Evolutionary conservation across 441 rosid species (phyloP).

Genomic region (Croton setiger): DNA sequence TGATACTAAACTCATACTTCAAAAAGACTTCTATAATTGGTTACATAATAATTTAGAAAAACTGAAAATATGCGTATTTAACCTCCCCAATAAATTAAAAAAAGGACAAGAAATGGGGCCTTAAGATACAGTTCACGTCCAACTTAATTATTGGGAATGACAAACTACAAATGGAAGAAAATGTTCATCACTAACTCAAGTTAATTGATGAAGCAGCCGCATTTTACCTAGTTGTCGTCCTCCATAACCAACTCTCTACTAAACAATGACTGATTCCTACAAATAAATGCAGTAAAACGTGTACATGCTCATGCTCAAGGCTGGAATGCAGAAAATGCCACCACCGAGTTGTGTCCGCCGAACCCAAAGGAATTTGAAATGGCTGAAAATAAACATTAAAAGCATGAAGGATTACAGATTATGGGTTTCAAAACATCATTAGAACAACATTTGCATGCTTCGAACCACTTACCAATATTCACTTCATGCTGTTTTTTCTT

Average conservation of each 20-base stretch:
- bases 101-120: not conserved
- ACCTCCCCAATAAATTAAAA: not conserved
- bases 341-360: conserved; percentile 97
- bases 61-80: not conserved
- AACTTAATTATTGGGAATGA: conserved; percentile 13
- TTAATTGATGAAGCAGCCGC: conserved; percentile 23
- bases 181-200: conserved; percentile 15
- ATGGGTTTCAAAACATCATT: too few relatives aligned
- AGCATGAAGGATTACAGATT: conserved; percentile 9
- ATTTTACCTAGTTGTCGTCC: not conserved
- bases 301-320: conserved; percentile 34
- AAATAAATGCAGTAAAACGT: conserved; percentile 8
- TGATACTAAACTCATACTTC: not conserved
- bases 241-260: conserved; percentile 9
- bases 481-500: conserved; percentile 83
- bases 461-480: conserved; percentile 72
- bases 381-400: conserved; percentile 34
- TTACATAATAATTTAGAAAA: conserved; percentile 9
- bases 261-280: conserved; percentile 4
- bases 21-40: not conserved
- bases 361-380: conserved; percentile 88
- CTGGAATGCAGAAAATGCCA: conserved; percentile 78
- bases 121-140: conserved; percentile 17
- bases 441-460: not conserved
- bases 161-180: not conserved